Percentiles rank a stretch among this genome's conserved stretches.
Evolutionary conservation across 116 monocot genomes (phyloP).

Genomic region (Dioscorea cayenensis): DNA sequence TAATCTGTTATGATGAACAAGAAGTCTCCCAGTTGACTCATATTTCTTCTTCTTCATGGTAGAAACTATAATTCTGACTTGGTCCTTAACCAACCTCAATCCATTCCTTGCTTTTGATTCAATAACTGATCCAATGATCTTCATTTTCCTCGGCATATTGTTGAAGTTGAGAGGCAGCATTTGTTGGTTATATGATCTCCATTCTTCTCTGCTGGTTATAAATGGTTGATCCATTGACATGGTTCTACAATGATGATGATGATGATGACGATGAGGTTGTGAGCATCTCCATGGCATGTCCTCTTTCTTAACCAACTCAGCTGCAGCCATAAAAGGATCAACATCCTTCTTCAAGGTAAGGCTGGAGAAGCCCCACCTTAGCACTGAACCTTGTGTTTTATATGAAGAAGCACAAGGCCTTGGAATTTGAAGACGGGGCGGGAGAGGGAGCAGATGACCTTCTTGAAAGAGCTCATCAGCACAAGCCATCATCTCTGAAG

Average conservation of each 20-base stretch:
- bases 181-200: background rate
- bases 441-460: background rate
- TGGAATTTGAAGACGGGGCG: background rate
- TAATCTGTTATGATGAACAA: no score
- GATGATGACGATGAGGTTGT: background rate
- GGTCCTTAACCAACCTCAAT: background rate
- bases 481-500: background rate
- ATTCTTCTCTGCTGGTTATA: background rate
- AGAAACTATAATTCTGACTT: background rate
- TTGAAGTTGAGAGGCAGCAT: background rate
- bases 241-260: background rate
- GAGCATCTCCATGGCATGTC: background rate
- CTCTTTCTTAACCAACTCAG: background rate
- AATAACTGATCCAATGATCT: background rate
- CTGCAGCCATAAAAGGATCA: background rate
- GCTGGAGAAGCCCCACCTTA: background rate
- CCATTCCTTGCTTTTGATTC: background rate
- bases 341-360: background rate
- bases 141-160: background rate
- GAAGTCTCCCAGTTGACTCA: background rate
- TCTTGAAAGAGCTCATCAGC: background rate
- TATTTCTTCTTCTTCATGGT: background rate
- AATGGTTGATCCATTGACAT: background rate
- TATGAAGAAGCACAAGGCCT: background rate
- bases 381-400: background rate